Evolutionary conservation across 345 rosid species (phyloP), one percentile per base, ranked within the genome.

Genomic region (Euphorbia pulcherrima): DNA sequence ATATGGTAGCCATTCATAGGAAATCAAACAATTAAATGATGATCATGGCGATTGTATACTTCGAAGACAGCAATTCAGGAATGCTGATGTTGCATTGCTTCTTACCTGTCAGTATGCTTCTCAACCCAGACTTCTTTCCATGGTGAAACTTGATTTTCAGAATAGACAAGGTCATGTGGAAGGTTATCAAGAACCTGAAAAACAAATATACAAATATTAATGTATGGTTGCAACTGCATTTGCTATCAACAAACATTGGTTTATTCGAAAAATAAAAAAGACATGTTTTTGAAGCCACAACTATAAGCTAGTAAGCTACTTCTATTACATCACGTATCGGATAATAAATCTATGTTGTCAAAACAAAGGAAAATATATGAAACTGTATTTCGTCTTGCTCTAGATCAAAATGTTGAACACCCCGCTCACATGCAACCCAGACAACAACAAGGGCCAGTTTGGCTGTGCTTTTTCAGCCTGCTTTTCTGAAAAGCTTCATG

Each of bases 101-200:
- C 74, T 54, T 62, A 93, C 98, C 86, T 78, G 48, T 85, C 86
- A 16, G 70, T 85, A 68, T 85, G 86, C 72, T 89, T 87, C 80
- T 88, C 86, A 74, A 91, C 81, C 88, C 92, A 93, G 65, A 87
- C 98, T 88, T 93, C 95, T 86, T 79, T 86, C 98, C 97, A 93
- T 44, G 97, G 90, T 12, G 88, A 81, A 75, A 79, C 77, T 84
- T 87, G 97, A 80, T 79, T 91, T 77, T 86, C 85, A 10, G 98
- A 87, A 77, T 86, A 88, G 61, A 88, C 67, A 68, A 91, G 92
- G 77, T 94, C 99, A 62, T 94, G 97, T 8, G 95, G 92, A 79
- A 94, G 99, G 82, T 94, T 94, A 89, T 94, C 99, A 75, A 94
- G 87, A 56, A 94, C 97, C 99, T 93, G 80, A 68, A 84, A 77